These are phyloP conservation scores for Erysiphe pulchra DNA, from an alignment of 2,329 filamentous ascomycete species.

Conservation along the genomic window DNA sequence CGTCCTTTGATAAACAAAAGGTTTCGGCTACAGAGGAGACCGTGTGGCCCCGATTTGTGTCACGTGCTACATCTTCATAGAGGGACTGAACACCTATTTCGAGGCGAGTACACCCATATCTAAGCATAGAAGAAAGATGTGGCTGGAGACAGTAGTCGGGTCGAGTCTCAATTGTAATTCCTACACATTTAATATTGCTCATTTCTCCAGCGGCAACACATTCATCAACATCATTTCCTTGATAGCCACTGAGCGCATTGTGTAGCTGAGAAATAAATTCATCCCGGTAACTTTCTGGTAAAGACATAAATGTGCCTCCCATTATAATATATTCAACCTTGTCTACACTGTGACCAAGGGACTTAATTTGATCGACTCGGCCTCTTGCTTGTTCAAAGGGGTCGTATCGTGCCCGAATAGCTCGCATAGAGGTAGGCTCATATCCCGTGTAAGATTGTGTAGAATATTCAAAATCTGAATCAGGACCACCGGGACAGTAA, in stretches of 20 bases:
- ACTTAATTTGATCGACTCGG: conserved; percentile 87
- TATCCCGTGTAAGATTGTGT: conserved; percentile 98
- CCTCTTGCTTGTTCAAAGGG: conserved; percentile 93
- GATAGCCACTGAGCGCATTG: conserved; percentile 89
- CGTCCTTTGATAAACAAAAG: conserved; percentile 90
- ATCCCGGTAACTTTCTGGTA: conserved; percentile 70
- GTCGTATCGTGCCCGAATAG: conserved; percentile 88
- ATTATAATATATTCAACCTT: conserved; percentile 99
- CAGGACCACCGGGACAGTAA: conserved; percentile 90
- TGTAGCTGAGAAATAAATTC: conserved; percentile 89
- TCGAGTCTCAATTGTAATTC: conserved; percentile 92
- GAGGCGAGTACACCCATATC: conserved; percentile 88
- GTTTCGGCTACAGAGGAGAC: conserved; percentile 90
- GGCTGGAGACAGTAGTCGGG: conserved; percentile 92
- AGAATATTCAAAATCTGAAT: conserved; percentile 97
- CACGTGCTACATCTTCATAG: conserved; percentile 94
- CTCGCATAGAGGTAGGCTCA: conserved; percentile 94
- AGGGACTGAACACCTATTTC: conserved; percentile 91
- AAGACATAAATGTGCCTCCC: conserved; percentile 97
- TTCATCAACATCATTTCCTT: conserved; percentile 83
- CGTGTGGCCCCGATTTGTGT: conserved; percentile 91
- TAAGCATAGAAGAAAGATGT: conserved; percentile 85
- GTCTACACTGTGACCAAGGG: conserved; percentile 85
- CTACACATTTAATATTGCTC: conserved; percentile 93
- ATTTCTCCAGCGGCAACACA: conserved; percentile 84